Conservation (phyloP, 1,139 yeast genomes). For the Scheffersomyces lignicola region DNA sequence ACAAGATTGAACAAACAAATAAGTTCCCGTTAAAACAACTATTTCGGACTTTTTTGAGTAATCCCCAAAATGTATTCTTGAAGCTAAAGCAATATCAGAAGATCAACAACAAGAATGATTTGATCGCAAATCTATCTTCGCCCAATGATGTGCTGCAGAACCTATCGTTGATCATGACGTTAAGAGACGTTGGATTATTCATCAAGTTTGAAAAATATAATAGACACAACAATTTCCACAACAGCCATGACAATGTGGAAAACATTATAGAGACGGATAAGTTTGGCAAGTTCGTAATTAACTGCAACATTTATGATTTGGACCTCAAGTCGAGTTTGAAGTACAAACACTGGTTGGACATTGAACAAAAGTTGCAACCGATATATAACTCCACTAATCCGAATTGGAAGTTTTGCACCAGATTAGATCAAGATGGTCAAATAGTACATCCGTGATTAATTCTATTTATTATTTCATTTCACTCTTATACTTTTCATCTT, state of each 20-base stretch:
- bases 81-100: constrained; percentile 38
- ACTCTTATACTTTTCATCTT: neutral
- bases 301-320: constrained; percentile 45
- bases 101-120: constrained; percentile 34
- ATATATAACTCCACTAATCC: constrained; percentile 38
- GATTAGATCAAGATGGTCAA: neutral
- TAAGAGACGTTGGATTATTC: constrained; percentile 57
- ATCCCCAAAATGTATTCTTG: constrained; percentile 38
- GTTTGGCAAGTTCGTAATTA: constrained; percentile 29
- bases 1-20: constrained; percentile 17
- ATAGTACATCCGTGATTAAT: neutral
- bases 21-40: constrained; percentile 31
- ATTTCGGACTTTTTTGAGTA: constrained; percentile 26
- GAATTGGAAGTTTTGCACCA: constrained; percentile 37
- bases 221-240: constrained; percentile 28
- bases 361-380: constrained; percentile 33
- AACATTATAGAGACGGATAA: constrained; percentile 29
- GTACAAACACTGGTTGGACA: constrained; percentile 43
- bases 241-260: constrained; percentile 34
- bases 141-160: constrained; percentile 45
- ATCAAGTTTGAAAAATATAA: constrained; percentile 40
- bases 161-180: constrained; percentile 51
- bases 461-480: neutral
- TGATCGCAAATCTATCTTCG: constrained; percentile 33
- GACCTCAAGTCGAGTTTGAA: constrained; percentile 44